Base-by-base conservation (phyloP, 495 filamentous ascomycete genomes). In the Aspergillus affinis region DNA sequence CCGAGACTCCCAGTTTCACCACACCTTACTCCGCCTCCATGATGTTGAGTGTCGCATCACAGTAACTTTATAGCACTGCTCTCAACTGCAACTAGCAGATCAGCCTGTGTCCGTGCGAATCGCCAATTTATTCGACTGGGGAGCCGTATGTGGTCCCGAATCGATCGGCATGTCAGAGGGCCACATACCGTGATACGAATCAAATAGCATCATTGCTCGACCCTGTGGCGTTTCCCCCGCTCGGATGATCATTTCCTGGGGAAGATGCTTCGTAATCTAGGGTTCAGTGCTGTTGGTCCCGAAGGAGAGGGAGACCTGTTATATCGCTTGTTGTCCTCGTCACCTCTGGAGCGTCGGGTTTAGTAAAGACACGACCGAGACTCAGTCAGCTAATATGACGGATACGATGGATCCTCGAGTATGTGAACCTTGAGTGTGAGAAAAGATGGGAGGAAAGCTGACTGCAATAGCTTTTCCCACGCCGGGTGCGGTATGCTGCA, bases 401-500 rank as follows among this genome's bases (percentile, higher is more conserved):
- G 59, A 56, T 47, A 46, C 49, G 15, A 61, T 27, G 54, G 53
- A 21, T 27, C n/a, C 15, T 23, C 26, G 21, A 8, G 36, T 56
- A 44, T 50, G 44, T 19, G 46, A 20, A 9, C 45, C 45, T 50
- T 26, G 15, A 20, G 19, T 36, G 15, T 47, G n/a, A 21, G 15
- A 4, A 6, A 21, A 48, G n/a, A 51, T 26, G 23, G 2, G 21
- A 5, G 6, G 49, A 32, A 8, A 32, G 6, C 29, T 32, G 29
- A 32, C 10, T 32, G 29, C 7, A 32, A 41, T 48, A 72, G 69
- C 63, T 72, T 15, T 67, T 66, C 55, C 69, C 65, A 4, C 59
- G 58, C 44, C 60, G 68, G 58, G 69, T 76, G 20, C 62, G 71
- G 4, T 72, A 74, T 64, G 62, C 61, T 7, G 64, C 72, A 20